A percentile compares a stretch with the other conserved stretches of the same genome.
phyloP scores from a whole-genome alignment of 2,329 filamentous ascomycete species.

The Blumeriella jaapii region DNA sequence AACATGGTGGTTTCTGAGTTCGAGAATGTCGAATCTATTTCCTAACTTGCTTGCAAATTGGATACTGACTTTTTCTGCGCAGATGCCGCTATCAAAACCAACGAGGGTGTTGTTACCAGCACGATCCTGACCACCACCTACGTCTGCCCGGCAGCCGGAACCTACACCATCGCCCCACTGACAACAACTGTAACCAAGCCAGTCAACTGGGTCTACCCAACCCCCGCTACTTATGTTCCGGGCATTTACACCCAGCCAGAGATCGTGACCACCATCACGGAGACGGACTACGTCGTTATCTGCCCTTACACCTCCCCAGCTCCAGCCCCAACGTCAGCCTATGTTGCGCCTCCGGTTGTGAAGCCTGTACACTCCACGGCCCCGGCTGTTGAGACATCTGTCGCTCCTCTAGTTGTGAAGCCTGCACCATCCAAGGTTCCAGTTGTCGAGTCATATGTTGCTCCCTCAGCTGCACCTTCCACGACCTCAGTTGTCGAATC shows the following conservation, averaged over 20 bases:
- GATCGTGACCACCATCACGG: constrained; percentile 54
- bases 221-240: constrained; percentile 50
- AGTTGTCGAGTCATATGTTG: not conserved
- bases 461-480: not conserved
- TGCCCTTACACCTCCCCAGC: constrained; percentile 52
- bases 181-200: constrained; percentile 47
- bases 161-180: constrained; percentile 62
- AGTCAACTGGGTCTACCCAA: constrained; percentile 51
- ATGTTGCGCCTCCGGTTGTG: not conserved
- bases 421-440: not conserved
- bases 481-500: constrained; percentile 6
- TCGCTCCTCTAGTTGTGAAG: not conserved
- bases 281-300: constrained; percentile 56
- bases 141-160: constrained; percentile 61
- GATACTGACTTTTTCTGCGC: too few relatives aligned
- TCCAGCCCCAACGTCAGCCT: constrained; percentile 21
- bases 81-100: constrained; percentile 53
- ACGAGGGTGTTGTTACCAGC: constrained; percentile 49
- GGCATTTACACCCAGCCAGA: constrained; percentile 64
- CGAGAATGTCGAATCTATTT: too few relatives aligned
- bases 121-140: constrained; percentile 59
- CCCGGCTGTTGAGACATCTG: too few relatives aligned
- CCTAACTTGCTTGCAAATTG: too few relatives aligned
- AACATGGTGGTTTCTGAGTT: too few relatives aligned
- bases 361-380: not conserved